Evolutionary conservation across 2,329 filamentous ascomycete species (phyloP).

Genomic region (Fusarium oxysporum): DNA sequence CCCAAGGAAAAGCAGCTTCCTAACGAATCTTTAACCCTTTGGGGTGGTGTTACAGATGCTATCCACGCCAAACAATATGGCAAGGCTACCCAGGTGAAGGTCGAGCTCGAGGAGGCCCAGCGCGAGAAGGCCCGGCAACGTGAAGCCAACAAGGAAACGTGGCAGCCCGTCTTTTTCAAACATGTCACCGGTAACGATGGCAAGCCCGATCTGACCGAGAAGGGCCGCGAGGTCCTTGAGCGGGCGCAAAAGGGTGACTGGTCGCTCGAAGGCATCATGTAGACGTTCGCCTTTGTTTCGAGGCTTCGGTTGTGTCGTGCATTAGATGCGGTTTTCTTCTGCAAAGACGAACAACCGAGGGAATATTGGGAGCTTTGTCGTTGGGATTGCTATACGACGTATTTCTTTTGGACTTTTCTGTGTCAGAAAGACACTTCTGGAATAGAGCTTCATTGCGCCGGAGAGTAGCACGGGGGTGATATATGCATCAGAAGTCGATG

Average conservation of each 20-base stretch:
- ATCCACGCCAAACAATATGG: slow-evolving; percentile 86
- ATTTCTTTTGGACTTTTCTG: slow-evolving; percentile 22
- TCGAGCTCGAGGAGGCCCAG: slow-evolving; percentile 91
- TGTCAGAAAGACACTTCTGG: slow-evolving; percentile 45
- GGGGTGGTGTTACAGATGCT: slow-evolving; percentile 87
- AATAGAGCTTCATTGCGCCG: slow-evolving; percentile 43
- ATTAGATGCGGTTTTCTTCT: neutral
- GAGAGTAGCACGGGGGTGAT: slow-evolving; percentile 18
- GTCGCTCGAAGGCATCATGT: slow-evolving; percentile 58
- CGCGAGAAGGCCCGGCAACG: slow-evolving; percentile 85
- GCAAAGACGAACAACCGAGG: neutral
- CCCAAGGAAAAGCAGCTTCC: slow-evolving; percentile 82
- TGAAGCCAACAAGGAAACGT: slow-evolving; percentile 75
- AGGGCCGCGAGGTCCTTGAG: slow-evolving; percentile 63
- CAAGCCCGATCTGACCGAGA: slow-evolving; percentile 66
- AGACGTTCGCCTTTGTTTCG: slow-evolving; percentile 1
- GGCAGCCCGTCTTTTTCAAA: slow-evolving; percentile 90
- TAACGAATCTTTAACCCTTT: slow-evolving; percentile 91
- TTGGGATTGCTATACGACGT: slow-evolving; percentile 38
- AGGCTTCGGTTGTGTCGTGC: neutral
- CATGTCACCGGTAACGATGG: slow-evolving; percentile 67
- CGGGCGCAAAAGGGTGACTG: slow-evolving; percentile 66
- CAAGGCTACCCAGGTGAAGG: slow-evolving; percentile 86
- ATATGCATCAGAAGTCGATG: slow-evolving; percentile 5
- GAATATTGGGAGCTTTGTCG: slow-evolving; percentile 8